Evolutionary conservation across 257 asterid species (phyloP).

Genomic region (Marsdenia floribunda): DNA sequence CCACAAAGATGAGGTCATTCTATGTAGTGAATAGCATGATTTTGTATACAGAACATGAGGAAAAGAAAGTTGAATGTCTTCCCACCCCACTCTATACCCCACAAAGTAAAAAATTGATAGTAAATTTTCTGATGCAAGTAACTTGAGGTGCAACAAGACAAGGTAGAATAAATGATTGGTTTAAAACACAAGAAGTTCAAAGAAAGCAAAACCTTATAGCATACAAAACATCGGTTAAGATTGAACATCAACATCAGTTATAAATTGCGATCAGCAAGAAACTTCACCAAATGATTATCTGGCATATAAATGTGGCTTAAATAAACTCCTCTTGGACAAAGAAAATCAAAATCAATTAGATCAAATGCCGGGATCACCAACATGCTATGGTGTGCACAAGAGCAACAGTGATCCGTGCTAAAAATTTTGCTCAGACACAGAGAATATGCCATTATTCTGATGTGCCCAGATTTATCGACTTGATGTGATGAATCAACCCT

Average conservation of each 20-base stretch:
- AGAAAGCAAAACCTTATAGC: neutral
- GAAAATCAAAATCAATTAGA: neutral
- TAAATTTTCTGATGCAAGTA: neutral
- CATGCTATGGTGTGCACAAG: neutral
- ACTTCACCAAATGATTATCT: neutral
- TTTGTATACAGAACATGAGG: neutral
- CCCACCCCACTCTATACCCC: neutral
- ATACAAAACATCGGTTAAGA: neutral
- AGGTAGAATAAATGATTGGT: neutral
- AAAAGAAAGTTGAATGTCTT: neutral
- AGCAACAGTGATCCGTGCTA: neutral
- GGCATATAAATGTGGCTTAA: neutral
- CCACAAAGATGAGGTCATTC: neutral
- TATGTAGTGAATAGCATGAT: neutral
- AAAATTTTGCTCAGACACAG: neutral
- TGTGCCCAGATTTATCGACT: neutral
- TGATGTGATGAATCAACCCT: neutral
- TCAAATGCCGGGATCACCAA: neutral
- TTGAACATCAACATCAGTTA: neutral
- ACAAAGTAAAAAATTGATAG: neutral
- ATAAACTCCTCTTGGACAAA: neutral
- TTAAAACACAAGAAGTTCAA: neutral
- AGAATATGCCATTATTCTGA: neutral
- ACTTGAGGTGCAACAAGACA: neutral
- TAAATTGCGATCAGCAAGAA: neutral